Base-by-base conservation (phyloP, 805 yeast genomes). In the Clavispora fructus region DNA sequence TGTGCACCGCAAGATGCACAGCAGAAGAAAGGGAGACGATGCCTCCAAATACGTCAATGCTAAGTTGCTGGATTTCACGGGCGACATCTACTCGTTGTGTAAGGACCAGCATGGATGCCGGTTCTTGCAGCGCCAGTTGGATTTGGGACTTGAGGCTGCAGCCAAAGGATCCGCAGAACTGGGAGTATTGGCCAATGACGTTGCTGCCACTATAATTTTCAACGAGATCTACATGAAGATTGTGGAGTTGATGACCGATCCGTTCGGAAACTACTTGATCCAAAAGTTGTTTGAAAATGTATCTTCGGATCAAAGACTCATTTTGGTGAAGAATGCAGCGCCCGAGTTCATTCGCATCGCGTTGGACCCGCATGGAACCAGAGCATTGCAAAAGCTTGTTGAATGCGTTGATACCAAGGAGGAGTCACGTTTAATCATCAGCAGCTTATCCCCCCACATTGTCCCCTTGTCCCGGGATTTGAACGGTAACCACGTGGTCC, bases 61-160 rank as follows among this genome's bases (percentile, higher is more conserved):
- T 16, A 73, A 77, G 41, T 67, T 86, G 51, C 80, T 75, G 41
- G 90, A 86, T 55, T 86, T 83, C 59, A 68, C 77, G 14, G 89
- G 89, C 40, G 83, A 82, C 47, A 84, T 92, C 44, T 86, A 80
- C 60, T 76, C 87, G 1, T 72, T 94, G 52, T 91, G 98, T 68
- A 88, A 84, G 60, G 99, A 92, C 63, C 98, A 92, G 68, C 97
- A 92, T 62, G 98, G 99, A 8, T 92, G 98, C 62, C 75, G 99
- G 48, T 90, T 87, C 63, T 69, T 92, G 52, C 99, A 92, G 67
- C 80, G 85, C 52, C 95, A 90, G 62, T 73, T 94, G 54, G 96
- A 89, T 56, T 63, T 74, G 40, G 77, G 78, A 10, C 17, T 23
- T 17, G 49, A 39, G 5, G 46, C 42, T 7, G 43, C 55, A 14